Conservation (phyloP, 2,329 filamentous ascomycete species). For the Fusarium compactum region DNA sequence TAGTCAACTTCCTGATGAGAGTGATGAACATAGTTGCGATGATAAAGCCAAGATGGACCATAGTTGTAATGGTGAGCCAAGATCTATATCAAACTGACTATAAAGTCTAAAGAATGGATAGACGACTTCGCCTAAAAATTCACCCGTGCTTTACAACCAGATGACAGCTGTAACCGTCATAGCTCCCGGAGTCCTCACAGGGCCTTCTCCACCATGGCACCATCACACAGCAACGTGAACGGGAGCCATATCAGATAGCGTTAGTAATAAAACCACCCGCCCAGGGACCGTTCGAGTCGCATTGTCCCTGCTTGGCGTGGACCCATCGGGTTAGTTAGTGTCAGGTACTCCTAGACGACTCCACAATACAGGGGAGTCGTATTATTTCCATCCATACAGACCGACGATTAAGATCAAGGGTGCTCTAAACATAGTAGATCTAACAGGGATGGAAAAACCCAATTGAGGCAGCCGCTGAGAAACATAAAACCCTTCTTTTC, state of each 20-base stretch:
- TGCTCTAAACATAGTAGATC: constrained; percentile 18
- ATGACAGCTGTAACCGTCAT: neutral
- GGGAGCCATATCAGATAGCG: neutral
- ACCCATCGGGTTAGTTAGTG: constrained; percentile 11
- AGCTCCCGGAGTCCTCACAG: neutral
- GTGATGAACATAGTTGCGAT: neutral
- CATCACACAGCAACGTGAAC: neutral
- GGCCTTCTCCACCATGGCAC: neutral
- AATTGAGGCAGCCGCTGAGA: neutral
- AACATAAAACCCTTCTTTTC: constrained; percentile 22
- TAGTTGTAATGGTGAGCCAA: neutral
- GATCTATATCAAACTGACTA: neutral
- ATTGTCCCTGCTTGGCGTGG: constrained; percentile 14
- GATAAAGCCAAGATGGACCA: too few relatives aligned
- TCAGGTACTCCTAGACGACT: constrained; percentile 28
- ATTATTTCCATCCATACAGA: constrained; percentile 16
- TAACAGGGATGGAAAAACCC: neutral
- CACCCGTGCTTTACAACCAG: neutral
- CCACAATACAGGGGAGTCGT: constrained; percentile 1
- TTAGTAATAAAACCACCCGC: constrained; percentile 3
- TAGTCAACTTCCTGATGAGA: neutral
- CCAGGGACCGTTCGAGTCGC: constrained; percentile 1
- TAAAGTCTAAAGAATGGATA: constrained; percentile 7
- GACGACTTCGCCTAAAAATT: neutral
- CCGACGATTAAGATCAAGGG: neutral